These are phyloP conservation scores for Helianthus annuus DNA, from an alignment of 129 eudicot genomes.

Conservation along the genomic window HanXRQr2.0-SUNRISE NC_035447.2:27581605-27582104, in stretches of 20 bases:
- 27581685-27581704: not conserved
- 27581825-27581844: slow-evolving; percentile 13
- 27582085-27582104: too few species aligned
- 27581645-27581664: not conserved
- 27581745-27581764: slow-evolving; percentile 28
- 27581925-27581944: too few species aligned
- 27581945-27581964: too few species aligned
- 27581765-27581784: slow-evolving; percentile 32
- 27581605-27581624: not conserved
- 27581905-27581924: too few species aligned
- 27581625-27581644: not conserved
- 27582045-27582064: too few species aligned
- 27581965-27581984: too few species aligned
- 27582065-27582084: too few species aligned
- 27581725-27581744: slow-evolving; percentile 33
- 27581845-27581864: not conserved
- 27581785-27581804: slow-evolving; percentile 34
- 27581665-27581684: not conserved
- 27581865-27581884: not conserved
- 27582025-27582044: too few species aligned
- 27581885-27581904: not conserved
- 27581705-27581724: not conserved
- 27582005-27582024: too few species aligned
- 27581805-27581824: slow-evolving; percentile 24
- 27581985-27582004: too few species aligned